Conservation (phyloP, 257 asterid genomes). For the Verbascum thapsus region DNA sequence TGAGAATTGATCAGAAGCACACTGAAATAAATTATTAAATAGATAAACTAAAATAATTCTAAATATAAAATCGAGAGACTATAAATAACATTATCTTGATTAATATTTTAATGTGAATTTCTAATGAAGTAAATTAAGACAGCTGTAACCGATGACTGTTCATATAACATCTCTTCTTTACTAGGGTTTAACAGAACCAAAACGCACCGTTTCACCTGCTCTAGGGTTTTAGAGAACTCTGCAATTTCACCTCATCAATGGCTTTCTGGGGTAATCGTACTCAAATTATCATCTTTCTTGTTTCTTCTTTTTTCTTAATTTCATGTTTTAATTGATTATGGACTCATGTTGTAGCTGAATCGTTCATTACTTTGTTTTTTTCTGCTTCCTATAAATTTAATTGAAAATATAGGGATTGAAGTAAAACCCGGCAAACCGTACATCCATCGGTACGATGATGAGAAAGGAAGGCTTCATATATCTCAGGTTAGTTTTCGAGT, state of each 20-base stretch:
- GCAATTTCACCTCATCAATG: conserved; percentile 39
- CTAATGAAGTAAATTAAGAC: no score
- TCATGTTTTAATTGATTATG: not conserved
- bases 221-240: conserved; percentile 38
- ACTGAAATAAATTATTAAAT: no score
- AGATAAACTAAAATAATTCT: no score
- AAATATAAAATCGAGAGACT: no score
- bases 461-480: conserved; percentile 71
- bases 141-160: no score
- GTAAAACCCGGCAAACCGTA: conserved; percentile 70
- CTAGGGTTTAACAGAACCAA: conserved; percentile 45
- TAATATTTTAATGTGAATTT: no score
- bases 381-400: not conserved
- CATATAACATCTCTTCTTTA: no score
- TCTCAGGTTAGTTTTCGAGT: conserved; percentile 84
- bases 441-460: conserved; percentile 41
- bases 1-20: no score
- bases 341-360: not conserved
- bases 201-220: conserved; percentile 6
- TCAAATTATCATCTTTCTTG: not conserved
- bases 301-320: not conserved
- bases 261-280: conserved; percentile 63
- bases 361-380: not conserved
- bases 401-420: conserved; percentile 62
- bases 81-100: no score